phyloP scores from a whole-genome alignment of 2,329 filamentous ascomycete genomes.

The Verticillium isaacii region DNA sequence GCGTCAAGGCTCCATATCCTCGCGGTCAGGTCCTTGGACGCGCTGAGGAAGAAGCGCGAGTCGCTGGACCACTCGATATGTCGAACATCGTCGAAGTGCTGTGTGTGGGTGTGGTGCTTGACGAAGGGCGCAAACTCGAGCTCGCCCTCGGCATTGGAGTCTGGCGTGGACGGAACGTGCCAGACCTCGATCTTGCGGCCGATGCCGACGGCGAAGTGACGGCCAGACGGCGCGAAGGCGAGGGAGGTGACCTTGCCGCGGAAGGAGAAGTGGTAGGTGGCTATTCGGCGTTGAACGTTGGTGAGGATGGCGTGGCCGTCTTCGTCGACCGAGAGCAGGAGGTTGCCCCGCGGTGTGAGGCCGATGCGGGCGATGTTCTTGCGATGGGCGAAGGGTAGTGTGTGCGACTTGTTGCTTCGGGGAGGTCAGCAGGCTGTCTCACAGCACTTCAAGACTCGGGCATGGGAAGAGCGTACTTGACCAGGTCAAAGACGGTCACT shows the following conservation, averaged over 20 bases:
- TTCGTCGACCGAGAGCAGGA: constrained; percentile 89
- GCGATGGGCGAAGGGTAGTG: constrained; percentile 85
- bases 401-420: constrained; percentile 76
- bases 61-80: constrained; percentile 95
- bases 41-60: constrained; percentile 88
- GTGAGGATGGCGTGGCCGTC: constrained; percentile 91
- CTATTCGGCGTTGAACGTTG: constrained; percentile 79
- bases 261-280: constrained; percentile 95
- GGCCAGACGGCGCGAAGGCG: constrained; percentile 85
- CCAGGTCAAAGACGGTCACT: constrained; percentile 91
- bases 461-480: constrained; percentile 61
- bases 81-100: constrained; percentile 82
- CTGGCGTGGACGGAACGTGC: constrained; percentile 89
- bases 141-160: constrained; percentile 71
- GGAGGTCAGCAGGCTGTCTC: not conserved
- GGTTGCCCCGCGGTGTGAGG: constrained; percentile 83
- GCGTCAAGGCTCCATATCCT: constrained; percentile 91
- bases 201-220: constrained; percentile 83
- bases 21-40: constrained; percentile 87
- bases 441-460: not conserved
- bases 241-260: constrained; percentile 76
- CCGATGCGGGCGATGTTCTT: constrained; percentile 88
- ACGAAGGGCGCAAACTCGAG: constrained; percentile 95
- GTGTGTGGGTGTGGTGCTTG: constrained; percentile 76
- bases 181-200: constrained; percentile 90